Conservation (phyloP, 202 grass and related monocot species). For the Zizania palustris region DNA sequence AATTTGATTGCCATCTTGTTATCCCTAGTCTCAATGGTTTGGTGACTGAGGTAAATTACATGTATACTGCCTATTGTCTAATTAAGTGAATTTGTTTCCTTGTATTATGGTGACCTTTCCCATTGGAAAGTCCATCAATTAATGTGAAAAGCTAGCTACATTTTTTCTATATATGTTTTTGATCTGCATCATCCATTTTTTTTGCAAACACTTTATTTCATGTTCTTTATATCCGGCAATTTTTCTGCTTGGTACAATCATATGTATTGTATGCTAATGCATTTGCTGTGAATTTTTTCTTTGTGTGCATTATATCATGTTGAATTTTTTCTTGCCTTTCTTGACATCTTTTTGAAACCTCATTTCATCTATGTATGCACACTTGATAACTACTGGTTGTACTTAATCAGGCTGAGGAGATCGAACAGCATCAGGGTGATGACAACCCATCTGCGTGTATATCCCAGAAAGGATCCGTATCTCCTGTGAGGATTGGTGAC, state of each 20-base stretch:
- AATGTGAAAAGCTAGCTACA: background rate
- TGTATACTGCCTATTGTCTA: constrained; percentile 6
- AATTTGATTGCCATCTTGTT: constrained; percentile 24
- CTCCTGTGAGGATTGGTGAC: constrained; percentile 9
- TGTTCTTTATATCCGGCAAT: no score
- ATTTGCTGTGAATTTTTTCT: no score
- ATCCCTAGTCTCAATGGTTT: constrained; percentile 33
- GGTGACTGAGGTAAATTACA: constrained; percentile 47
- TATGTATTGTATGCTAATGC: no score
- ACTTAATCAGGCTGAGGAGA: constrained; percentile 22
- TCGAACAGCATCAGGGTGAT: constrained; percentile 39
- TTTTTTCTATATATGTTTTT: background rate
- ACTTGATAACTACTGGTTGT: no score
- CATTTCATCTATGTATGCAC: constrained; percentile 23
- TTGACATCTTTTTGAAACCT: constrained; percentile 4
- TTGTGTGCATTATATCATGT: background rate
- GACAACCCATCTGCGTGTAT: constrained; percentile 9
- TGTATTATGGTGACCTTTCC: constrained; percentile 10
- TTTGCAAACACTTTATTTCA: no score
- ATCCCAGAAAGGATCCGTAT: constrained; percentile 24
- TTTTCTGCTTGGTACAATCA: constrained; percentile 17
- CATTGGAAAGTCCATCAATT: background rate
- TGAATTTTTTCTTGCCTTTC: background rate
- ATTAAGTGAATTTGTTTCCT: constrained; percentile 29
- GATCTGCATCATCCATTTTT: background rate